These are phyloP conservation scores for Pseudogymnoascus sp. DNA, from an alignment of 2,329 filamentous ascomycete species.

Conservation along the genomic window DNA sequence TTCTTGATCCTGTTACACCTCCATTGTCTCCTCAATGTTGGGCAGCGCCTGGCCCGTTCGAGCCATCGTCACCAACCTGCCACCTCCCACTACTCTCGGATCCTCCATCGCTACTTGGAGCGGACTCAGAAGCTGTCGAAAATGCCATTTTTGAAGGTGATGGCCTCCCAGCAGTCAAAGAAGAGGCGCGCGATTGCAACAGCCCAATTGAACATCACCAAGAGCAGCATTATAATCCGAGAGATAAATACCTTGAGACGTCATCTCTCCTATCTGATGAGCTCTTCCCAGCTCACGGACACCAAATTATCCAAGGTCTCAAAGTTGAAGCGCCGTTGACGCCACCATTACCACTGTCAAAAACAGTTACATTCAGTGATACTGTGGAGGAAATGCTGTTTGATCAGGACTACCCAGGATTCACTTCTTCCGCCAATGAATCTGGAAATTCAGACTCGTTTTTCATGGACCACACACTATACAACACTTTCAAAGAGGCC, in stretches of 20 bases:
- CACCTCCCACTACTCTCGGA: slow-evolving; percentile 14
- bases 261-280: background rate
- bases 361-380: slow-evolving; percentile 24
- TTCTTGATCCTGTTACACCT: slow-evolving; percentile 24
- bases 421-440: background rate
- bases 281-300: background rate
- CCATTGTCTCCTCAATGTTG: slow-evolving; percentile 22
- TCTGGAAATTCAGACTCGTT: background rate
- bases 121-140: slow-evolving; percentile 23
- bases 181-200: background rate
- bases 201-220: background rate
- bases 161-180: slow-evolving; percentile 7
- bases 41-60: slow-evolving; percentile 15
- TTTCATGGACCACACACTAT: background rate
- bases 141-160: slow-evolving; percentile 25
- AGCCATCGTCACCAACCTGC: slow-evolving; percentile 18
- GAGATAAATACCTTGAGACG: background rate
- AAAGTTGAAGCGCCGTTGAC: slow-evolving; percentile 27
- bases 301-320: slow-evolving; percentile 16
- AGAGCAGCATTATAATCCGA: background rate
- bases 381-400: slow-evolving; percentile 20
- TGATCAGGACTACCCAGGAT: slow-evolving; percentile 3
- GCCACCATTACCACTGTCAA: slow-evolving; percentile 18
- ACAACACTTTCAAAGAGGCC: slow-evolving; percentile 17
- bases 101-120: slow-evolving; percentile 8